These are phyloP conservation scores for Amanita thiersii DNA, from an alignment of 768 basidiomycete species.

Conservation along the genomic window DNA sequence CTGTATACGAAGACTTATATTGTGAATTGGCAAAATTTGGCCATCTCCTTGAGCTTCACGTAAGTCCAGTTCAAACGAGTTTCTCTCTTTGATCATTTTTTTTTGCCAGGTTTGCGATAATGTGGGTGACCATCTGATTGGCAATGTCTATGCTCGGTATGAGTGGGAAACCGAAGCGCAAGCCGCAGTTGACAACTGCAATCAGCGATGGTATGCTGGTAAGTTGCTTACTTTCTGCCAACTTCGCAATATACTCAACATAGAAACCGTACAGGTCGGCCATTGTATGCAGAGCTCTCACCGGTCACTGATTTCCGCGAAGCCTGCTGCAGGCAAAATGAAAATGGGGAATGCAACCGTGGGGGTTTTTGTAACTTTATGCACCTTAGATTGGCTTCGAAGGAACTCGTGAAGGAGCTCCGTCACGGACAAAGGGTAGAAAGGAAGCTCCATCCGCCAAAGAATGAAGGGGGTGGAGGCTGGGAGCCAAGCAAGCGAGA, in stretches of 20 bases:
- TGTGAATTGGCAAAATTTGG: conserved; percentile 94
- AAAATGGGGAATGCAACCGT: conserved; percentile 96
- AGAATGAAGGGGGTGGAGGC: conserved; percentile 56
- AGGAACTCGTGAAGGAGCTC: conserved; percentile 72
- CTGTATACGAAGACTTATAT: conserved; percentile 92
- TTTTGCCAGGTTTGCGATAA: conserved; percentile 83
- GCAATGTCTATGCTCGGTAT: conserved; percentile 95
- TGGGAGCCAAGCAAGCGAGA: conserved; percentile 79
- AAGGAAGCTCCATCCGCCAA: conserved; percentile 63
- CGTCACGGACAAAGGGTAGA: conserved; percentile 80
- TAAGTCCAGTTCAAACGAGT: conserved; percentile 27
- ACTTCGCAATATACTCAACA: conserved; percentile 9
- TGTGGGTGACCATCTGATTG: conserved; percentile 97
- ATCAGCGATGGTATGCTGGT: conserved; percentile 98
- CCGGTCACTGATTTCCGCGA: conserved; percentile 99
- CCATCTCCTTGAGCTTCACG: conserved; percentile 91
- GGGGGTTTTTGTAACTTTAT: conserved; percentile 99
- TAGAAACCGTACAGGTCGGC: conserved; percentile 52
- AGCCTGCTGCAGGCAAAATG: conserved; percentile 97
- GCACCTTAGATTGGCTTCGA: conserved; percentile 86
- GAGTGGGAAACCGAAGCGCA: conserved; percentile 99
- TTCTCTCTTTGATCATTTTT: conserved; percentile 6
- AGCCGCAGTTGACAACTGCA: conserved; percentile 84
- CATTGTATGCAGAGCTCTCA: conserved; percentile 93
- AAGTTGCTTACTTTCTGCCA: conserved; percentile 19